These are phyloP conservation scores for Penicillium sp. DNA, from an alignment of 2,329 filamentous ascomycete genomes.

Conservation along the genomic window DNA sequence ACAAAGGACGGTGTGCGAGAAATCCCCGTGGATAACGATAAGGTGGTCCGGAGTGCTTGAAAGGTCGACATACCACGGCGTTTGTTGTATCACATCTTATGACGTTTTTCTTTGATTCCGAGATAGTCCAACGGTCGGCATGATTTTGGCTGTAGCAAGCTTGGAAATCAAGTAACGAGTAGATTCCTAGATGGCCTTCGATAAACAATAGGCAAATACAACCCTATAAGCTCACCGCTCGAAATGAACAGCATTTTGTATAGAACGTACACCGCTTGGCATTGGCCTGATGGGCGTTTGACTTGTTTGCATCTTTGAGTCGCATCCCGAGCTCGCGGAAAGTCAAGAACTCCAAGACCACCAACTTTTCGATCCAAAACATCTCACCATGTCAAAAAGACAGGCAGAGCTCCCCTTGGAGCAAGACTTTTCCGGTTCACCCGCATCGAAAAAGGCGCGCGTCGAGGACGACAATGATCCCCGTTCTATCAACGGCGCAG, in stretches of 20 bases:
- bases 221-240: not conserved
- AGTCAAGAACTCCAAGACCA: slow-evolving; percentile 15
- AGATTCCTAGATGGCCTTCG: not conserved
- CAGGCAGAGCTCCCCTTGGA: slow-evolving; percentile 40
- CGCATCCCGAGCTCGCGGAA: slow-evolving; percentile 14
- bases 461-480: slow-evolving; percentile 30
- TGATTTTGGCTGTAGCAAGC: slow-evolving; percentile 4
- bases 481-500: slow-evolving; percentile 20
- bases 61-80: slow-evolving; percentile 24
- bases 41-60: slow-evolving; percentile 44
- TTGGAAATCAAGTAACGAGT: slow-evolving; percentile 2
- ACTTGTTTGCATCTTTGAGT: slow-evolving; percentile 17
- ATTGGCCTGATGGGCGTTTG: slow-evolving; percentile 10
- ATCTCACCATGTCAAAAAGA: slow-evolving; percentile 39
- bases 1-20: slow-evolving; percentile 87
- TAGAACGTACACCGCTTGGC: not conserved
- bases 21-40: slow-evolving; percentile 75
- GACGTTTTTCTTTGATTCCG: slow-evolving; percentile 26
- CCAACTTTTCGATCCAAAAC: slow-evolving; percentile 7
- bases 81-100: slow-evolving; percentile 25
- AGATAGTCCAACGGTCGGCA: slow-evolving; percentile 21
- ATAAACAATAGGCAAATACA: not conserved
- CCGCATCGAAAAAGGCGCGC: slow-evolving; percentile 39
- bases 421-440: slow-evolving; percentile 31
- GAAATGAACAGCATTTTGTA: not conserved